Conservation (phyloP, 345 rosid species). For the Raphanus sativus region DNA sequence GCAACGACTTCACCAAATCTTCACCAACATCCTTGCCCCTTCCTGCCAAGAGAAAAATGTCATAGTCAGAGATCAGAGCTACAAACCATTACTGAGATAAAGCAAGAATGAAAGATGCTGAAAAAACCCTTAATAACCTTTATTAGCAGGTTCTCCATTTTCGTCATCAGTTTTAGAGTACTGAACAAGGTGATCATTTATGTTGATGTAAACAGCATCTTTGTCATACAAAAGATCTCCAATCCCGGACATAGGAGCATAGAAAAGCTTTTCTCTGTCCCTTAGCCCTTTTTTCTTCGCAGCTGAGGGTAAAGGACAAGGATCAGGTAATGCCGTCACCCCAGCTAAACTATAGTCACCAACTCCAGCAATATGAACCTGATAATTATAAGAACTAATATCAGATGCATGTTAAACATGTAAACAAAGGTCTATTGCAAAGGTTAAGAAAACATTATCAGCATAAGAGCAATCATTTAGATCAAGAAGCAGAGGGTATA, state of each 20-base stretch:
- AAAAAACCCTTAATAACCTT: conserved; percentile 52
- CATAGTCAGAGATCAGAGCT: conserved; percentile 7
- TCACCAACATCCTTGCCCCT: conserved; percentile 78
- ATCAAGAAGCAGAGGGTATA: conserved; percentile 5
- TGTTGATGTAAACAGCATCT: conserved; percentile 95
- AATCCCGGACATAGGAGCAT: conserved; percentile 98
- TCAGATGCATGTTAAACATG: conserved; percentile 14
- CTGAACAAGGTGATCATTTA: conserved; percentile 88
- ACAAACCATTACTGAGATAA: background rate
- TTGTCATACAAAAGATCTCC: conserved; percentile 95
- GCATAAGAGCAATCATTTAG: conserved; percentile 9
- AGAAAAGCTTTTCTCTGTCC: conserved; percentile 85
- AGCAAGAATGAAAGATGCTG: background rate
- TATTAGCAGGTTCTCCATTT: conserved; percentile 46
- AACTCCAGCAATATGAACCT: conserved; percentile 99
- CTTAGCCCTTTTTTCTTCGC: conserved; percentile 83
- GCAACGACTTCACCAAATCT: conserved; percentile 76
- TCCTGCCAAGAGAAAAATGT: conserved; percentile 48
- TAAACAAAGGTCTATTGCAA: conserved; percentile 18
- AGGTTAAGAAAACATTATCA: conserved; percentile 7
- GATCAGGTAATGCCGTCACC: conserved; percentile 77
- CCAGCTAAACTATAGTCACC: conserved; percentile 86
- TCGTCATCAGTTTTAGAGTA: conserved; percentile 71
- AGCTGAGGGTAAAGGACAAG: conserved; percentile 94
- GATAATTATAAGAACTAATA: conserved; percentile 25